A percentile compares a stretch with the other conserved stretches of the same genome.
phyloP scores from a whole-genome alignment of 768 basidiomycete genomes.

The Exidia glandulosa region DNA sequence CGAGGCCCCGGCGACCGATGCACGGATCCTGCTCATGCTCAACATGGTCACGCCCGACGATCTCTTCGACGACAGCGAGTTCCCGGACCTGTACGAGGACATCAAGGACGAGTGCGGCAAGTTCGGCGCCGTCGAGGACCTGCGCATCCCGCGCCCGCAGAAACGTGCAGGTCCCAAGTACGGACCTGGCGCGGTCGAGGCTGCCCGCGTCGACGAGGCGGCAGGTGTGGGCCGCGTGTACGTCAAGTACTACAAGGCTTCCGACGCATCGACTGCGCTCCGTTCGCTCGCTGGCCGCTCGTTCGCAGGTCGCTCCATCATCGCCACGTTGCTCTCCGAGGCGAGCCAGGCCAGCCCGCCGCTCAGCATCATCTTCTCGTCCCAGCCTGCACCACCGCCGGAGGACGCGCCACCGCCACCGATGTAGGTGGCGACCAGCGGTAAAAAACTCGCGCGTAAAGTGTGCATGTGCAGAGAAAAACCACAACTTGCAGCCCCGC shows the following conservation, averaged over 20 bases:
- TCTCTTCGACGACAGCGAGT: conserved; percentile 80
- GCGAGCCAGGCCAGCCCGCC: conserved; percentile 81
- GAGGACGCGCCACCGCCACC: neutral
- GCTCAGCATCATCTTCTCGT: conserved; percentile 71
- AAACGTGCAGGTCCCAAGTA: conserved; percentile 79
- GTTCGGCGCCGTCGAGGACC: conserved; percentile 72
- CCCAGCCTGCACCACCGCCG: conserved; percentile 63
- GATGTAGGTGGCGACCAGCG: no score
- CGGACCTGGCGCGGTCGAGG: conserved; percentile 51
- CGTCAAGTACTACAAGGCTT: conserved; percentile 65
- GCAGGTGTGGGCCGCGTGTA: conserved; percentile 93
- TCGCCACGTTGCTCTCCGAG: conserved; percentile 72
- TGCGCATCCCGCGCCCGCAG: conserved; percentile 79
- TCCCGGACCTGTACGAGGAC: conserved; percentile 89
- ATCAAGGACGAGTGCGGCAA: conserved; percentile 81
- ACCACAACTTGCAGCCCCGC: no score
- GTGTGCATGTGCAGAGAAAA: no score
- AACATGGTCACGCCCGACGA: conserved; percentile 98
- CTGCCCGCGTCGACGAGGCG: conserved; percentile 70
- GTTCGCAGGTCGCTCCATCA: conserved; percentile 78
- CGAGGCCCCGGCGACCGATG: conserved; percentile 41
- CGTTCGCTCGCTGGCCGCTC: conserved; percentile 83
- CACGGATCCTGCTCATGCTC: conserved; percentile 89
- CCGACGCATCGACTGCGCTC: conserved; percentile 58
- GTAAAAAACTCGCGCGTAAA: no score